Base-by-base conservation (phyloP, 2,329 filamentous ascomycete genomes). In the Beauveria sp. region DNA sequence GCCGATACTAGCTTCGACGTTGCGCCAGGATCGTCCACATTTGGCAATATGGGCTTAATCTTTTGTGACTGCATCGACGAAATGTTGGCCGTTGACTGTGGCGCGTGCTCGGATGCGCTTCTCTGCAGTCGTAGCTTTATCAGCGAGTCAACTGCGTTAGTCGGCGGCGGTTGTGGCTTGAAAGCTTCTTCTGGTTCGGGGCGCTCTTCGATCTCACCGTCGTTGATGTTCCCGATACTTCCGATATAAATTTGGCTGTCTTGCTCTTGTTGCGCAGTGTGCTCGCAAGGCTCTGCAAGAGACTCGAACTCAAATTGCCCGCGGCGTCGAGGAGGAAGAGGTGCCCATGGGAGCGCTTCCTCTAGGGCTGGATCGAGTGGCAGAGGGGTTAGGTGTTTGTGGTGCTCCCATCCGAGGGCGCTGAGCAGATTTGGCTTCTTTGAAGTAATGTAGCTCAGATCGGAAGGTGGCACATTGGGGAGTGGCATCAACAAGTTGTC, bases 1-100 rank as follows among this genome's bases (percentile, higher is more conserved):
- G 64, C 67, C 1, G 65, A 65, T 2, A 76, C 59, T 2, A 76
- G 64, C 26, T 62, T 70, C 5, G 66, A 66, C 2, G 72, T 71
- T 1, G 69, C 66, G 26, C 65, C 65, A 8, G 64, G 40, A 22
- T 71, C 67, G 14, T 49, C 56, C 2, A 62, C 61, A 6, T 48
- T 34, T 1, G 67, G 64, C 6, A 72, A 60, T 7, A 63, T 46
- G 28, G 26, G 10, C 14, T 24, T 48, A 22, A 9, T 9, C 1
- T 12, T 2, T 24, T 22, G 26, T 16, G 16, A 31, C 20, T 24
- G 34, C 8, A n/a, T 28, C 20, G 38, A 45, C 10, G 22, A 16
- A 7, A 1, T 12, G 10, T 14, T 16, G 16, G n/a, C 2, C 16
- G 18, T 16, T 26, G 56, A 42, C 9, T 14, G 16, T 14, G 20